Percentiles rank a stretch among this genome's conserved stretches.
phyloP scores from a whole-genome alignment of 495 filamentous ascomycete genomes.

The Astrothelium macrocarpum region DNA sequence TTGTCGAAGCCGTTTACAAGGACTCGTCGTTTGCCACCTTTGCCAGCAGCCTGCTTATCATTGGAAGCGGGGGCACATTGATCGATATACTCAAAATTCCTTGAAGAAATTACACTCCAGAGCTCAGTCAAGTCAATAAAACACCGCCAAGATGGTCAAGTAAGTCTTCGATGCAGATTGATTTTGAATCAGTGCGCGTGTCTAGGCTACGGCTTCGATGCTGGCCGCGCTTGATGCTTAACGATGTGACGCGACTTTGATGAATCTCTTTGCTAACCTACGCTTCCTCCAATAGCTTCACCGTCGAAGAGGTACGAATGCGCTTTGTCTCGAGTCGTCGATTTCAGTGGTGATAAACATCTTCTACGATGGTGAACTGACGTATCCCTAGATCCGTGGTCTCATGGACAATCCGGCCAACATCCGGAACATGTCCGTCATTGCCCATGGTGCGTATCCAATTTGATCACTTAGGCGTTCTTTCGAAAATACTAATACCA shows the following conservation, averaged over 20 bases:
- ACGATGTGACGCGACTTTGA: neutral
- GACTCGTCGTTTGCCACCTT: neutral
- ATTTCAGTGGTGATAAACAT: neutral
- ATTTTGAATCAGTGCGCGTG: neutral
- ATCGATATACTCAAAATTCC: slow-evolving; percentile 3
- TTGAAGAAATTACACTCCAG: neutral
- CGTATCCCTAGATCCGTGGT: slow-evolving; percentile 56
- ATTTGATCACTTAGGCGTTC: neutral
- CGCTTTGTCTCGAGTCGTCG: neutral
- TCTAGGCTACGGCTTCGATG: neutral
- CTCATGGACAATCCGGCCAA: slow-evolving; percentile 98
- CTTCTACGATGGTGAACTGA: slow-evolving; percentile 21
- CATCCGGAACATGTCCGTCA: slow-evolving; percentile 99
- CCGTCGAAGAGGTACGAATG: slow-evolving; percentile 74
- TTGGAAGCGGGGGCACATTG: neutral
- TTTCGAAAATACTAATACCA: slow-evolving; percentile 8
- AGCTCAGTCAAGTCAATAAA: slow-evolving; percentile 23
- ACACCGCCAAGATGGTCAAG: slow-evolving; percentile 98
- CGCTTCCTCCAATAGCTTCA: slow-evolving; percentile 63
- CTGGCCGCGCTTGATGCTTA: neutral
- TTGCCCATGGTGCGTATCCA: slow-evolving; percentile 94
- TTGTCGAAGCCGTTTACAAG: neutral
- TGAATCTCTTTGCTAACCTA: slow-evolving; percentile 19
- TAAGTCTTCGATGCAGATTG: slow-evolving; percentile 50
- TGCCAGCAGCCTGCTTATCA: neutral